phyloP scores from a whole-genome alignment of 441 rosid species.

The Theobroma grandiflorum region DNA sequence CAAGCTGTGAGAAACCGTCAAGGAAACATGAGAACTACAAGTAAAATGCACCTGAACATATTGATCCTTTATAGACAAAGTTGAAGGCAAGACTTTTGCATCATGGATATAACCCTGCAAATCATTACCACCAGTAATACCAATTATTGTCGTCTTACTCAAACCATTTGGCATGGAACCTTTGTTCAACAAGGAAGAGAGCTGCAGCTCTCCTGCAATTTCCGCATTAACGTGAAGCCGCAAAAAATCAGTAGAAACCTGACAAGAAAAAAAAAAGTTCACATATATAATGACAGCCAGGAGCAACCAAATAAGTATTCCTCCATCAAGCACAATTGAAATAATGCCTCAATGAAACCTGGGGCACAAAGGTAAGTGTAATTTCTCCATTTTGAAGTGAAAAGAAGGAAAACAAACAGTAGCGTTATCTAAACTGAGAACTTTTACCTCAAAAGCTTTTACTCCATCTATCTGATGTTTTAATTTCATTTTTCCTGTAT shows the following conservation, averaged over 20 bases:
- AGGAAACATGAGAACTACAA: conserved; percentile 22
- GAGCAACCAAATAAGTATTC: background rate
- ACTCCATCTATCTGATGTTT: background rate
- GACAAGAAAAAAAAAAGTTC: conserved; percentile 16
- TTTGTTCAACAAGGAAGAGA: conserved; percentile 42
- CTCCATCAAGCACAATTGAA: background rate
- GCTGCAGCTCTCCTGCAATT: conserved; percentile 52
- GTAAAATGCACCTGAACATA: conserved; percentile 50
- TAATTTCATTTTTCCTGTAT: background rate
- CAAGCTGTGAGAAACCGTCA: conserved; percentile 2
- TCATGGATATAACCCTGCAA: conserved; percentile 60
- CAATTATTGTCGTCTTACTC: conserved; percentile 48
- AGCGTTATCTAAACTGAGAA: background rate
- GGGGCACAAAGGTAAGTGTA: background rate
- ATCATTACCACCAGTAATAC: conserved; percentile 45
- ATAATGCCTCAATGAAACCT: conserved; percentile 3
- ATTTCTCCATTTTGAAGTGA: background rate
- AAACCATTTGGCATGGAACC: conserved; percentile 35
- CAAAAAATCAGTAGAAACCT: conserved; percentile 55
- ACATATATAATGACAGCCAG: background rate
- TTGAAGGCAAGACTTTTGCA: conserved; percentile 52
- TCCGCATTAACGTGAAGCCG: conserved; percentile 64
- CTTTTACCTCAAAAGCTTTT: background rate
- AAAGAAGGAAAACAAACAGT: background rate
- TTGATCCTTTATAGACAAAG: conserved; percentile 49